Conservation (phyloP, 1,284 basidiomycete genomes). For the Leccinum fallax region DNA sequence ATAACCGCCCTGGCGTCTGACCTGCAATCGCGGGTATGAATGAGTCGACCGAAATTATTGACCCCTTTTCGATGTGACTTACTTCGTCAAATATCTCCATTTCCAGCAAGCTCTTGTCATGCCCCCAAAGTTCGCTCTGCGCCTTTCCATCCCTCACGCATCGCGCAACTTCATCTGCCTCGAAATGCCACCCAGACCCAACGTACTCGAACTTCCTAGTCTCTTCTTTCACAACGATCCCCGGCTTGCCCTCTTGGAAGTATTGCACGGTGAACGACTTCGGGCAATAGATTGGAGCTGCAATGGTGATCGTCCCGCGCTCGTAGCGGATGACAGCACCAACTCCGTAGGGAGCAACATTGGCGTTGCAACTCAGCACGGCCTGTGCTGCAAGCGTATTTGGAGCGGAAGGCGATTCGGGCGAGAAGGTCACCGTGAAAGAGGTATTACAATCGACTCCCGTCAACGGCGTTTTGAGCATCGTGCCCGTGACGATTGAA, state of each 20-base stretch:
- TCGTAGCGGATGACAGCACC: constrained; percentile 69
- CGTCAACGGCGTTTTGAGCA: constrained; percentile 75
- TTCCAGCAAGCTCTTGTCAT: constrained; percentile 74
- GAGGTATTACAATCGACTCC: constrained; percentile 81
- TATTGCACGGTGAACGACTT: constrained; percentile 65
- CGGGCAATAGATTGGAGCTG: constrained; percentile 66
- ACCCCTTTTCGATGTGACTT: constrained; percentile 17
- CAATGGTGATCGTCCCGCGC: constrained; percentile 63
- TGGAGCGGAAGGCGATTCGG: constrained; percentile 34
- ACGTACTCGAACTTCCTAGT: constrained; percentile 54
- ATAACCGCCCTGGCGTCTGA: constrained; percentile 54
- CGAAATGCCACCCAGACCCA: constrained; percentile 71
- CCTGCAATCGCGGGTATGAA: constrained; percentile 33
- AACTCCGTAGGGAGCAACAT: constrained; percentile 44
- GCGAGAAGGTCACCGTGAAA: constrained; percentile 74
- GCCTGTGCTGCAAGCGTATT: constrained; percentile 62
- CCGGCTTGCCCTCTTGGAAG: constrained; percentile 51
- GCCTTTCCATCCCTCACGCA: constrained; percentile 75
- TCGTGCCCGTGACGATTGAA: constrained; percentile 56
- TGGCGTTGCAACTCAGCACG: constrained; percentile 65
- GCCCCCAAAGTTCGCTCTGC: constrained; percentile 76
- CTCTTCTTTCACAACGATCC: constrained; percentile 55
- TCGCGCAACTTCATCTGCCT: constrained; percentile 84
- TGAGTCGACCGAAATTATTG: neutral
- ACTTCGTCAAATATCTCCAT: constrained; percentile 86